phyloP scores from a whole-genome alignment of 2,329 filamentous ascomycete species.

The Arthrobotrys iridis region DNA sequence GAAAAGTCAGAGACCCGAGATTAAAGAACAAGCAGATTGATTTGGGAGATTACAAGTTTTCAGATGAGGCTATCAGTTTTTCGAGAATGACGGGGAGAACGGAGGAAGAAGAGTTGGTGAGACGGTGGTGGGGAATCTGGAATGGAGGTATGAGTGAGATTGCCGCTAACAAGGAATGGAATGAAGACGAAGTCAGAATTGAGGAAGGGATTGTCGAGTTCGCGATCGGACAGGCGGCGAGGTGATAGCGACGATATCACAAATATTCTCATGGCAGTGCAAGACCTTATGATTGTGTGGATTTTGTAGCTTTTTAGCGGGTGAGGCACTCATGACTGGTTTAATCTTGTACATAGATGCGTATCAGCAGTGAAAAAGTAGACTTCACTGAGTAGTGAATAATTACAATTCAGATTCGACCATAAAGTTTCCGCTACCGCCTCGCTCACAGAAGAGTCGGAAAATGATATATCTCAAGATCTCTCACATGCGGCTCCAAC shows the following conservation, averaged over 20 bases:
- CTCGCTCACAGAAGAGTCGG: no score
- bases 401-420: no score
- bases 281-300: background rate
- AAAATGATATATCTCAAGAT: no score
- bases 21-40: conserved; percentile 39
- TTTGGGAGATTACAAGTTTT: conserved; percentile 32
- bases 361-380: no score
- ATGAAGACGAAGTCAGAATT: conserved; percentile 38
- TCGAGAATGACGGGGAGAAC: conserved; percentile 2
- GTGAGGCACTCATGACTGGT: background rate
- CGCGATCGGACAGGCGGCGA: background rate
- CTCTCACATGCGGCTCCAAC: conserved; percentile 11
- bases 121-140: conserved; percentile 51
- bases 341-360: background rate
- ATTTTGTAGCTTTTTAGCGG: conserved; percentile 14
- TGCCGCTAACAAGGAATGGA: conserved; percentile 45
- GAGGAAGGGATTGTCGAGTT: background rate
- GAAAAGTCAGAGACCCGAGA: conserved; percentile 44
- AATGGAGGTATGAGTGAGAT: conserved; percentile 42
- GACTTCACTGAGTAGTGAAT: no score
- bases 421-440: no score
- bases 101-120: conserved; percentile 24
- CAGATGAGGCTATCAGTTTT: conserved; percentile 15
- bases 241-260: background rate
- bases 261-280: background rate